Percentiles rank a stretch among this genome's conserved stretches.
Evolutionary conservation across 129 eudicot species (phyloP).

Genomic region (Mikania micrantha): DNA sequence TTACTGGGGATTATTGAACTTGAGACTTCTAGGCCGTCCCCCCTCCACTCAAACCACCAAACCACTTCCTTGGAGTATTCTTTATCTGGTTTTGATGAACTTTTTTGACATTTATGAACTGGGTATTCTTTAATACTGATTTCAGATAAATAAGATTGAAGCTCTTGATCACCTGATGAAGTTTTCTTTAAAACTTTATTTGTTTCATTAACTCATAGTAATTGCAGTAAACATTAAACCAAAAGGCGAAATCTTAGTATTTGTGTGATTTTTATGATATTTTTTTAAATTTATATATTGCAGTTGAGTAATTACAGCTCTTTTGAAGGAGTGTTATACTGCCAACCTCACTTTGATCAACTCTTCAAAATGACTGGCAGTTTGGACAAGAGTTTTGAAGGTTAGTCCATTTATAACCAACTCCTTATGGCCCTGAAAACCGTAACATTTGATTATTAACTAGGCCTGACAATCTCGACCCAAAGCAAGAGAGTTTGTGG

Average conservation of each 20-base stretch:
- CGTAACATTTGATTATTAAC: neutral
- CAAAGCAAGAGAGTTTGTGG: no score
- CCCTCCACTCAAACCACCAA: no score
- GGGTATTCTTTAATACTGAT: neutral
- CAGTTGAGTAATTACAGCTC: slow-evolving; percentile 68
- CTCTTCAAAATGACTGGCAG: slow-evolving; percentile 78
- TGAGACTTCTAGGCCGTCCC: no score
- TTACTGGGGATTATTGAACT: no score
- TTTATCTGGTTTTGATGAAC: neutral
- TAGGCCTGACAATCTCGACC: no score
- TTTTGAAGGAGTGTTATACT: slow-evolving; percentile 73
- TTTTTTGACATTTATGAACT: slow-evolving; percentile 1
- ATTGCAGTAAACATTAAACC: neutral
- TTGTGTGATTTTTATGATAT: neutral
- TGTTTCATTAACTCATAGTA: neutral
- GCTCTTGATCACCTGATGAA: neutral
- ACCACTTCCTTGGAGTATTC: neutral
- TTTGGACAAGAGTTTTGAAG: slow-evolving; percentile 75
- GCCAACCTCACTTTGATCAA: slow-evolving; percentile 76
- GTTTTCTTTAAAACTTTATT: neutral
- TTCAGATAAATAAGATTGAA: neutral
- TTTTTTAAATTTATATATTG: slow-evolving; percentile 5
- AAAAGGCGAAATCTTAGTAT: neutral
- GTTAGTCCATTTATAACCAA: slow-evolving; percentile 29
- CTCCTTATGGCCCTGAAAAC: no score